Evolutionary conservation across 2,329 filamentous ascomycete genomes (phyloP), one percentile per base, ranked within the genome.

Genomic region (Hypoxylon sp.): DNA sequence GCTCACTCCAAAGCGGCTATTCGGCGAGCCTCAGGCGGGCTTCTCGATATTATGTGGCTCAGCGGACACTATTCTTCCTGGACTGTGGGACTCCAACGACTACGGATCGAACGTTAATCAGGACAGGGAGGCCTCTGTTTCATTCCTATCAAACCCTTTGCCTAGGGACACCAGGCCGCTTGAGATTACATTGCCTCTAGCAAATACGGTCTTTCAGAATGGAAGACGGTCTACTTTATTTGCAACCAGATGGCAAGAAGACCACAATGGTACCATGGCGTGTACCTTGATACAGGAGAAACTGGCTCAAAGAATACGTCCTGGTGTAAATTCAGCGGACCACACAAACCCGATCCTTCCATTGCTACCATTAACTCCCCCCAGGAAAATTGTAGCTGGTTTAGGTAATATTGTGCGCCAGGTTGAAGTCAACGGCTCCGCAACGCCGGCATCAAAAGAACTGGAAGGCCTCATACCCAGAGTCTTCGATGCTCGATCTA

Each of bases 391-490:
- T 34, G 79, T 84, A 0, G 85, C 87, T 37, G 88, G 88, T 34
- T 87, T 94, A 73, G 93, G 93, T 2, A 96, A 96, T 77, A 95
- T 96, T 59, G 82, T 96, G 21, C 87, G 90, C 30, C 85, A 87
- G 43, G 75, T 94, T 8, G 81, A 86, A 14, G 79, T 85, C 16
- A 74, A 82, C 21, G 82, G 81, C 3, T 75, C 79, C 30, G 72
- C 78, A 1, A 79, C 84, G 0, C 88, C 90, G 11, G 91, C 92
- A 2, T 94, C 91, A 0, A 83, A 85, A 27, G 92, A 95, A 75
- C 81, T 95, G 1, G 92, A 96, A 75, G 76, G 75, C 16, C 82
- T 85, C 3, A 88, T 95, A 2, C 85, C 87, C 4, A 78, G 79
- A 5, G 85, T 90, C 29, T 86, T 90, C 64, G 79, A 83, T 25